A percentile compares a stretch with the other conserved stretches of the same genome.
Evolutionary conservation across 164 flowering plant genomes (phyloP).

Genomic region (Euptelea pleiosperma): DNA sequence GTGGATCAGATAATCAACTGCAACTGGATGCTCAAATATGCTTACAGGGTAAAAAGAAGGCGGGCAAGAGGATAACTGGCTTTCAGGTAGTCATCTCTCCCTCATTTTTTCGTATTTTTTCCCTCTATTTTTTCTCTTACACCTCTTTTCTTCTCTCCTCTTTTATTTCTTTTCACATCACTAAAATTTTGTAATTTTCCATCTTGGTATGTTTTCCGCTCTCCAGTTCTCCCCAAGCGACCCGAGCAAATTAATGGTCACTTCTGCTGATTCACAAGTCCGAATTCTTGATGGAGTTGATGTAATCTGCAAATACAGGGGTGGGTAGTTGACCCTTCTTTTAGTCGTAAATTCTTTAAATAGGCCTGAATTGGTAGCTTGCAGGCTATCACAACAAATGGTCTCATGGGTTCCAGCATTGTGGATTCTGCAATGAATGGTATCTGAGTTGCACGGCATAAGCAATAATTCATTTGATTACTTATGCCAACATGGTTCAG

Average conservation of each 20-base stretch:
- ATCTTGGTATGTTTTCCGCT: not conserved
- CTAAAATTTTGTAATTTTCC: not conserved
- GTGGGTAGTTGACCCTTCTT: constrained; percentile 28
- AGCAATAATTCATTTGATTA: no score
- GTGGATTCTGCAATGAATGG: not conserved
- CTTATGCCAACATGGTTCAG: no score
- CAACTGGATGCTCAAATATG: constrained; percentile 43
- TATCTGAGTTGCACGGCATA: not conserved
- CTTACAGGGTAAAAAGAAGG: constrained; percentile 64
- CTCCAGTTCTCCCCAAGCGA: constrained; percentile 73
- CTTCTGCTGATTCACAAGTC: constrained; percentile 71
- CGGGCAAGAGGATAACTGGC: constrained; percentile 64
- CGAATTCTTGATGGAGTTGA: constrained; percentile 48
- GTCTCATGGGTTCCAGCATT: not conserved
- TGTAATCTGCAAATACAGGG: constrained; percentile 55
- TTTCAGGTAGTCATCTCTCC: constrained; percentile 50
- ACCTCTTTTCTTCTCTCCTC: not conserved
- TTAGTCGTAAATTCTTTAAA: not conserved
- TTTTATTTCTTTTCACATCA: not conserved
- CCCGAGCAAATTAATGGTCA: constrained; percentile 53
- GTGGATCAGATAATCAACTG: constrained; percentile 50
- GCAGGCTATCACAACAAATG: not conserved
- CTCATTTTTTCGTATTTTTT: not conserved
- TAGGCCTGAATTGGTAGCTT: not conserved
- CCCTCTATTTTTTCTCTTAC: not conserved